Evolutionary conservation across 1,139 yeast genomes (phyloP).

Genomic region (Petasospora fabianii): DNA sequence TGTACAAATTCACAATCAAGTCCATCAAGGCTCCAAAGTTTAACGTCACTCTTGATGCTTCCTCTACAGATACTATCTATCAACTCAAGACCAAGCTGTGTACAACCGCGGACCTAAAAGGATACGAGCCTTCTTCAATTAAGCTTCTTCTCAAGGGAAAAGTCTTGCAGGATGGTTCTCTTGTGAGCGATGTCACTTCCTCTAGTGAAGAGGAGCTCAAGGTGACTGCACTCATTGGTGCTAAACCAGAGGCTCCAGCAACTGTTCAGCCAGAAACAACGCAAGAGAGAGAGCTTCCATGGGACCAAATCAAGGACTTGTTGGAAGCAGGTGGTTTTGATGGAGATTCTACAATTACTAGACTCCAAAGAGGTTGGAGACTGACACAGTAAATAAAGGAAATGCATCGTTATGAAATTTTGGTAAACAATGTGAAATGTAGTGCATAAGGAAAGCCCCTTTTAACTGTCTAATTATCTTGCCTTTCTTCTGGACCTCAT

Average conservation of each 20-base stretch:
- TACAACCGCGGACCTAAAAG: slow-evolving; percentile 11
- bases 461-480: too few species aligned
- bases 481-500: slow-evolving; percentile 30
- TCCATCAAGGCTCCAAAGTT: slow-evolving; percentile 47
- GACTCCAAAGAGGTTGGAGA: slow-evolving; percentile 42
- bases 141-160: slow-evolving; percentile 46
- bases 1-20: slow-evolving; percentile 30
- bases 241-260: slow-evolving; percentile 2
- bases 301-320: slow-evolving; percentile 32
- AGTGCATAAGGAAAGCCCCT: too few species aligned
- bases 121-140: slow-evolving; percentile 18
- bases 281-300: slow-evolving; percentile 28
- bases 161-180: slow-evolving; percentile 40
- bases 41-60: slow-evolving; percentile 26
- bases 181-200: slow-evolving; percentile 20
- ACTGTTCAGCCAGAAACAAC: background rate
- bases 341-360: slow-evolving; percentile 29
- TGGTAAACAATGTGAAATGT: too few species aligned
- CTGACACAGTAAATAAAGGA: slow-evolving; percentile 24
- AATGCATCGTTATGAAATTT: too few species aligned
- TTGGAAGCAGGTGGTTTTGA: slow-evolving; percentile 26
- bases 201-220: slow-evolving; percentile 7
- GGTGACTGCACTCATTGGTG: slow-evolving; percentile 9
- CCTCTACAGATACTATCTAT: slow-evolving; percentile 32
- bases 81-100: slow-evolving; percentile 36